phyloP scores from a whole-genome alignment of 768 basidiomycete genomes.

The Tylopilus plumbeoviolaceoides region DNA sequence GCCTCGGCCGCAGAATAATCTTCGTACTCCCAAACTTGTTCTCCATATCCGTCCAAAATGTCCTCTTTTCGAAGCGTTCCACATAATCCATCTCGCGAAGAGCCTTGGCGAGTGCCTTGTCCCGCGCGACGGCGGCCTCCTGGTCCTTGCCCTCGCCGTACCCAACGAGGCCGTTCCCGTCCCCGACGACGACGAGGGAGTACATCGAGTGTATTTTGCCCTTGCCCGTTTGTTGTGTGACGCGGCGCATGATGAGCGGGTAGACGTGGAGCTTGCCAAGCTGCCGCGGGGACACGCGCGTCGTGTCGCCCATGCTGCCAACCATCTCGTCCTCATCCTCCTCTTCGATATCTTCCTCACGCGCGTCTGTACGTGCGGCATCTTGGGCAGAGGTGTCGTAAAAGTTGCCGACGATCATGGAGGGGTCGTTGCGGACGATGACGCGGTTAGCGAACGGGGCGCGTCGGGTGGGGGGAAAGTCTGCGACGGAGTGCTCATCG shows the following conservation, averaged over 20 bases:
- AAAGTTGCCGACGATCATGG: slow-evolving; percentile 48
- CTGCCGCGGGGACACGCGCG: slow-evolving; percentile 15
- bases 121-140: slow-evolving; percentile 48
- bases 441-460: slow-evolving; percentile 58
- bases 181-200: slow-evolving; percentile 69
- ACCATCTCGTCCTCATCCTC: slow-evolving; percentile 19
- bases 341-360: slow-evolving; percentile 14
- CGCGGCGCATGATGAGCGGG: slow-evolving; percentile 46
- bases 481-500: slow-evolving; percentile 54
- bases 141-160: slow-evolving; percentile 77
- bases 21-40: slow-evolving; percentile 82
- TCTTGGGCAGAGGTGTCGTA: slow-evolving; percentile 17
- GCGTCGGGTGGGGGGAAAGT: slow-evolving; percentile 49
- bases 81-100: slow-evolving; percentile 89
- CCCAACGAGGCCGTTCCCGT: slow-evolving; percentile 81
- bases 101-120: slow-evolving; percentile 63
- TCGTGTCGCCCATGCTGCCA: slow-evolving; percentile 12
- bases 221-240: slow-evolving; percentile 90
- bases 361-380: neutral
- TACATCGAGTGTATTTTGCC: slow-evolving; percentile 74
- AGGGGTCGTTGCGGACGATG: slow-evolving; percentile 66
- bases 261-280: slow-evolving; percentile 34
- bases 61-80: slow-evolving; percentile 89
- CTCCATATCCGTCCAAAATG: slow-evolving; percentile 89
- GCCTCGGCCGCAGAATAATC: slow-evolving; percentile 75